These are phyloP conservation scores for Hapsidospora chrysogenum DNA, from an alignment of 495 filamentous ascomycete species.

Conservation along the genomic window DNA sequence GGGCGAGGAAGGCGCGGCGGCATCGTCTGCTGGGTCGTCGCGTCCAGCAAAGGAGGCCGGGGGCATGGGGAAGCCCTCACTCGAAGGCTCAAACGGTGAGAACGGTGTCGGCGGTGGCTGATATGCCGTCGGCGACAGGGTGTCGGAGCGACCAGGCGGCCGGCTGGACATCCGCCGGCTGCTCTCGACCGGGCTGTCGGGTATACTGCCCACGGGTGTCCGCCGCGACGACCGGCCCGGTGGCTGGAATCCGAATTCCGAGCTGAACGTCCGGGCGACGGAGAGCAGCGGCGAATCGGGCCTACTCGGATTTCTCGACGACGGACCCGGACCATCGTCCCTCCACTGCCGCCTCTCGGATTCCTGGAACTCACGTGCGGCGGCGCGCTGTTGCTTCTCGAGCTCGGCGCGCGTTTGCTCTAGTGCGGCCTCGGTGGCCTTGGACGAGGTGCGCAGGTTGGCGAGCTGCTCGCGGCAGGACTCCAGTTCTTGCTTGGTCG, in stretches of 20 bases:
- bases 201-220: slow-evolving; percentile 23
- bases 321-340: slow-evolving; percentile 30
- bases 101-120: neutral
- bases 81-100: slow-evolving; percentile 8
- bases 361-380: slow-evolving; percentile 19
- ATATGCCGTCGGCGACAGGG: slow-evolving; percentile 4
- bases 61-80: slow-evolving; percentile 9
- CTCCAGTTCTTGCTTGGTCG: slow-evolving; percentile 34
- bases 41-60: slow-evolving; percentile 32
- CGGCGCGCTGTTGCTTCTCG: slow-evolving; percentile 34
- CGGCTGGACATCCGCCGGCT: slow-evolving; percentile 21
- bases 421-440: slow-evolving; percentile 47
- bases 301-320: slow-evolving; percentile 24
- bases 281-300: slow-evolving; percentile 28
- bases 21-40: slow-evolving; percentile 53
- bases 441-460: slow-evolving; percentile 42
- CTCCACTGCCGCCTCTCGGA: slow-evolving; percentile 59
- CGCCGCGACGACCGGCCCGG: slow-evolving; percentile 23
- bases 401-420: slow-evolving; percentile 26
- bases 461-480: slow-evolving; percentile 48
- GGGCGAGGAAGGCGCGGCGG: slow-evolving; percentile 42
- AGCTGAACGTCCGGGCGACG: slow-evolving; percentile 26
- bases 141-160: slow-evolving; percentile 17
- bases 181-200: slow-evolving; percentile 17
- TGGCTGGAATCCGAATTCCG: slow-evolving; percentile 26